Conservation (phyloP, 345 rosid genomes). For the Schrenkiella parvula region DNA sequence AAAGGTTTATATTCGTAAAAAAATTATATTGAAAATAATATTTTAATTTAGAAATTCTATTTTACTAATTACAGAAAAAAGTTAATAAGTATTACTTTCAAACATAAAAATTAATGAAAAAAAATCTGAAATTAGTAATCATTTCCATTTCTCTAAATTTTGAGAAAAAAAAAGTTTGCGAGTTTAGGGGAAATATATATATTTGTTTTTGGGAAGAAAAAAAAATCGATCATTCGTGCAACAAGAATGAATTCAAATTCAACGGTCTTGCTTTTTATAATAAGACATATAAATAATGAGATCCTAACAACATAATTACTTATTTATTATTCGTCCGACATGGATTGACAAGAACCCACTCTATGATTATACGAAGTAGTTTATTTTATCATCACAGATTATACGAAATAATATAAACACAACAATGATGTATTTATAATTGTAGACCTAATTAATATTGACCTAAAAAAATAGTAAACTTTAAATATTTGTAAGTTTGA, state of each 20-base stretch:
- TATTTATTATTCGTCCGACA: constrained; percentile 22
- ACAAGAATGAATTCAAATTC: constrained; percentile 10
- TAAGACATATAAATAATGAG: constrained; percentile 15
- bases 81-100: not conserved
- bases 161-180: not conserved
- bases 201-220: not conserved
- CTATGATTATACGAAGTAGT: constrained; percentile 15
- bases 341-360: constrained; percentile 27
- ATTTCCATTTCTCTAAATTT: not conserved
- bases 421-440: not conserved
- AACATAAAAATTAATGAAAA: not conserved
- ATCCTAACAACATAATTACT: constrained; percentile 10
- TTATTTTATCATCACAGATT: not conserved
- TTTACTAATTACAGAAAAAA: not conserved
- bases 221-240: constrained; percentile 19
- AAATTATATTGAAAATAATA: not conserved
- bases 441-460: not conserved
- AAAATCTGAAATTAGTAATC: not conserved
- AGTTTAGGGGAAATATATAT: not conserved
- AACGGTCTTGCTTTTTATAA: constrained; percentile 22
- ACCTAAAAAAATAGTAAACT: not conserved
- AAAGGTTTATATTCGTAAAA: too few relatives aligned
- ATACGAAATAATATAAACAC: not conserved
- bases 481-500: not conserved
- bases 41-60: not conserved